Evolutionary conservation across 352 stramenopile genomes (phyloP), one percentile per base, ranked within the genome.

Genomic region (Blastocystis sp.): DNA sequence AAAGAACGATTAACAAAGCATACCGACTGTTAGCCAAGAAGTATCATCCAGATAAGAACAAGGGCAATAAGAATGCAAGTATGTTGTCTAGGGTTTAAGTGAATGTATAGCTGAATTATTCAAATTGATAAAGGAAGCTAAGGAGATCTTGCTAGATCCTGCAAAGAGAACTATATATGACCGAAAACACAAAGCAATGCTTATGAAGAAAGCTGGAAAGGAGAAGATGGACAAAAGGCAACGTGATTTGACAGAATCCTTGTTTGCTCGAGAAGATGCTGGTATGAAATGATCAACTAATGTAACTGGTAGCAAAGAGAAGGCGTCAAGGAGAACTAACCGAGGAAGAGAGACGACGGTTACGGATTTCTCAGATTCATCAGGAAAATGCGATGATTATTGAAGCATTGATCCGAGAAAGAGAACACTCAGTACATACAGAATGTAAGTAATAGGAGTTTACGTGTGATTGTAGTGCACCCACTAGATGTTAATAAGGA

Each of bases 31-130:
- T 42, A 27, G 71, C 71, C 7, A 27, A 65, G 24, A 61, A 83
- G 51, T 83, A 83, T 42, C 71, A 83, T 67, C 71, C 71, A 61
- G 71, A 83, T 83, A 83, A 83, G 32, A 83, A 57, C 29, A 83
- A 83, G 49, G 71, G 71, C 27, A 54, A 83, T 67, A 24, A 27
- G 11, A 83, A 66, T 19, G 29, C 51, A 51, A 66, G 71, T 83
- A 67, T 11, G 14, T 27, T 7, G 16, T 83, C 0, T 24, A 51
- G 19, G 7, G 16, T n/a, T 12, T 1, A 21, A 1, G 21, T 49
- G 9, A 67, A 7, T 12, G 52, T 19, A 0, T 83, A 83, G 71
- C 71, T 16, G 71, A 83, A 6, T 32, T 83, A 56, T 83, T 65
- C 51, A 65, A 83, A 56, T 37, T 67, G 24, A 46, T 83, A 16